These are phyloP conservation scores for Taiozyma sp. DNA, from an alignment of 1,139 yeast genomes.

Conservation along the genomic window DNA sequence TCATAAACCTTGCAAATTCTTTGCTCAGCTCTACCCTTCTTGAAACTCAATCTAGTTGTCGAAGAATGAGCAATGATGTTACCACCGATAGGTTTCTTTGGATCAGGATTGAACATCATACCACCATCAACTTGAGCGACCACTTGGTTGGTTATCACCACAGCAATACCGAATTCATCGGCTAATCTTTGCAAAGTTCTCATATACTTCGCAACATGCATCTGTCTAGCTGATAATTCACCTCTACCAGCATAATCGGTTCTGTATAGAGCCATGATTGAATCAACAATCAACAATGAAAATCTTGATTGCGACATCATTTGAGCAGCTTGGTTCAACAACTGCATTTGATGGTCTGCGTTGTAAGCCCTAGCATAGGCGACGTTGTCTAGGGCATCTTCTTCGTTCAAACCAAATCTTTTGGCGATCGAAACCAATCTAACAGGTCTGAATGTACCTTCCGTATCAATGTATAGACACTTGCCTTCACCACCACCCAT, in stretches of 20 bases:
- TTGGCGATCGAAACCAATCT: constrained; percentile 87
- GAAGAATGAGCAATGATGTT: constrained; percentile 97
- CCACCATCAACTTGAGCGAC: constrained; percentile 98
- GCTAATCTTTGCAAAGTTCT: constrained; percentile 88
- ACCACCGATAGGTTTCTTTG: constrained; percentile 99
- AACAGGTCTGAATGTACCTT: constrained; percentile 93
- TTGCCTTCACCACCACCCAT: constrained; percentile 99
- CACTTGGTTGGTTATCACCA: constrained; percentile 96
- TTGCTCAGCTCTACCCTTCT: constrained; percentile 88
- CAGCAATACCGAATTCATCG: constrained; percentile 97
- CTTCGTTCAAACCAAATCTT: constrained; percentile 90
- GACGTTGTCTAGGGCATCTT: constrained; percentile 91
- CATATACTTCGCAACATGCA: constrained; percentile 92
- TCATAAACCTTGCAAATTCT: constrained; percentile 93
- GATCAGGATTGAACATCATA: constrained; percentile 87
- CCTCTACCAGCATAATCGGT: constrained; percentile 97
- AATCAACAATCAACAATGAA: constrained; percentile 81
- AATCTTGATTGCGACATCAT: constrained; percentile 96
- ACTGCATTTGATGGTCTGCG: constrained; percentile 91
- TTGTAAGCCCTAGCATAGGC: constrained; percentile 97
- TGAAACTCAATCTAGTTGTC: constrained; percentile 84
- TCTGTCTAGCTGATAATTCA: constrained; percentile 91
- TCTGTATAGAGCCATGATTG: constrained; percentile 93
- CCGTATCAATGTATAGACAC: constrained; percentile 94
- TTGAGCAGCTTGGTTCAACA: constrained; percentile 85